These are phyloP conservation scores for Hanseniaspora osmophila DNA, from an alignment of 805 yeast genomes.

Conservation along the genomic window DNA sequence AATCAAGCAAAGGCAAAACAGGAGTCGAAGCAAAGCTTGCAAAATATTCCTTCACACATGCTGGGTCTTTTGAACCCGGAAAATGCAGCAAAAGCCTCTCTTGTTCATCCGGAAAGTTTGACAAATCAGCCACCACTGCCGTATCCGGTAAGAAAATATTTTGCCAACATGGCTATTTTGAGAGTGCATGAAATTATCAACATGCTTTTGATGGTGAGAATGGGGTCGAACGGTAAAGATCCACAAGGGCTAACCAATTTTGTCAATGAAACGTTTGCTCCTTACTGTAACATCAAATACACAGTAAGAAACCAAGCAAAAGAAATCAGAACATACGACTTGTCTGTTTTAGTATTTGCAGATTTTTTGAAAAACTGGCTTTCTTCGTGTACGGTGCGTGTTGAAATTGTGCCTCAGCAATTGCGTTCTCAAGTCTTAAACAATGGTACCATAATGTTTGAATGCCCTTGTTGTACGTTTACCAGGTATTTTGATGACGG, in stretches of 20 bases:
- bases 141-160: constrained; percentile 23
- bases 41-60: constrained; percentile 1
- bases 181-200: constrained; percentile 38
- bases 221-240: constrained; percentile 14
- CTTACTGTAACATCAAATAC: constrained; percentile 34
- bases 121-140: constrained; percentile 10
- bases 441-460: constrained; percentile 39
- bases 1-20: constrained; percentile 3
- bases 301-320: constrained; percentile 28
- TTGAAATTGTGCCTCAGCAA: constrained; percentile 35
- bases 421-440: constrained; percentile 38
- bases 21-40: not conserved
- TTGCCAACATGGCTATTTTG: constrained; percentile 37
- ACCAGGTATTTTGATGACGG: constrained; percentile 54
- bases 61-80: constrained; percentile 2
- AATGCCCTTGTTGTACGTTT: constrained; percentile 35
- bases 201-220: constrained; percentile 28
- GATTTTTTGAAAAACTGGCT: constrained; percentile 40
- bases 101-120: constrained; percentile 6
- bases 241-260: constrained; percentile 37
- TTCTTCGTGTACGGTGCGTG: constrained; percentile 34
- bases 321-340: constrained; percentile 45
- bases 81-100: constrained; percentile 1
- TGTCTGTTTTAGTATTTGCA: constrained; percentile 53
- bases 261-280: constrained; percentile 38